Evolutionary conservation across 805 yeast genomes (phyloP), one percentile per base, ranked within the genome.

Genomic region (Lachancea sp.): DNA sequence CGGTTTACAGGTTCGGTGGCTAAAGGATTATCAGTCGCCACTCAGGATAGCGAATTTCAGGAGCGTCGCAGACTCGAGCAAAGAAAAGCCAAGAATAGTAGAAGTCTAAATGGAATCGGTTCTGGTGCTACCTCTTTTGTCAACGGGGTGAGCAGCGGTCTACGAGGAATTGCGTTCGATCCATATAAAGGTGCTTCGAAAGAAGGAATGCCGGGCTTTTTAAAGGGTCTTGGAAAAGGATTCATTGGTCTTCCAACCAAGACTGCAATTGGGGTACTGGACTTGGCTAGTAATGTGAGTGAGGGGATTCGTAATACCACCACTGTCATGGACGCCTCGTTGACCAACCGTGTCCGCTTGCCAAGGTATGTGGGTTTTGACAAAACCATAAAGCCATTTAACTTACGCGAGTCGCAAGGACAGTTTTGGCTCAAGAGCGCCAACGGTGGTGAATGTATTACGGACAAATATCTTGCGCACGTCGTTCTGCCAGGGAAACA

Each of bases 211-310:
- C 70, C 81, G 2, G 99, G 99, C 0, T 91, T 93, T 62, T 79
- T 93, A 67, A 87, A 82, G 59, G 99, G 99, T 1, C 59, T 93
- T 3, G 99, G 99, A 3, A 85, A 82, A 57, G 99, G 99, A 11
- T 59, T 95, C n/a, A 78, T 93, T 46, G 99, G 99, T 0, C 67
- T 95, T 26, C 99, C 99, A 0, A 90, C 99, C 0, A 93, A 93
- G 69, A 87, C 98, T 0, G 96, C 96, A 0, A 89, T 91, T 54
- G 99, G 99, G 11, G 62, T 93, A 19, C 82, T 93, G 53, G 99
- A 93, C 60, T 71, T 95, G 50, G 96, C 98, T 0, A 84, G 85
- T 44, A 91, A 87, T 63, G 81, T 93, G 31, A 82, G 95, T 67
- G 97, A 90, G 60, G 98, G 98, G 22, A 89, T 95, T 40, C 75